These are phyloP conservation scores for Chytridiales sp. DNA, from an alignment of 371 early-diverging fungal species.

Conservation along the genomic window DNA sequence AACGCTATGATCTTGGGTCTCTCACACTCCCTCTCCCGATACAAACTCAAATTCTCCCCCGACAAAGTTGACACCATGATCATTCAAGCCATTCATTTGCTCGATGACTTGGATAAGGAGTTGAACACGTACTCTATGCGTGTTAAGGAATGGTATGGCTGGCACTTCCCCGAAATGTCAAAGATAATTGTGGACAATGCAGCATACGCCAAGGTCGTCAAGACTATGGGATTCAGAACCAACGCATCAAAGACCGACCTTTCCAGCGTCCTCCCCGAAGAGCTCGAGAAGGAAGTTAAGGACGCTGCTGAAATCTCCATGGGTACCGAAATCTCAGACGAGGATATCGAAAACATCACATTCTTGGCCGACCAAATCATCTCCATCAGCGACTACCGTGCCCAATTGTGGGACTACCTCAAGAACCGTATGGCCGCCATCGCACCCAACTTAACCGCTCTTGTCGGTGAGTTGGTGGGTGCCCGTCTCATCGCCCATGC, in stretches of 20 bases:
- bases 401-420: conserved; percentile 86
- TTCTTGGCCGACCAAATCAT: conserved; percentile 91
- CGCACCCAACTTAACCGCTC: conserved; percentile 95
- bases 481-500: conserved; percentile 95
- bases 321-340: conserved; percentile 85
- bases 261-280: conserved; percentile 86
- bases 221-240: conserved; percentile 82
- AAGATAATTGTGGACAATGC: conserved; percentile 92
- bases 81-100: conserved; percentile 83
- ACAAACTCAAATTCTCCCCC: conserved; percentile 96
- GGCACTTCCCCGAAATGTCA: conserved; percentile 97
- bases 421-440: conserved; percentile 91
- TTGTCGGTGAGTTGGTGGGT: conserved; percentile 95
- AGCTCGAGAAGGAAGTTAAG: conserved; percentile 83
- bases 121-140: conserved; percentile 92
- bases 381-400: conserved; percentile 87
- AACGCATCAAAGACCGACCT: conserved; percentile 83
- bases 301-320: conserved; percentile 94
- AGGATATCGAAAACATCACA: conserved; percentile 93
- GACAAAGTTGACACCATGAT: conserved; percentile 91
- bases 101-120: conserved; percentile 93
- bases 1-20: conserved; percentile 91
- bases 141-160: conserved; percentile 93
- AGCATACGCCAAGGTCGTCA: conserved; percentile 82
- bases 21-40: conserved; percentile 95